Base-by-base conservation (phyloP, 1,139 yeast species). In the Tardiomyces depauwii region DNA sequence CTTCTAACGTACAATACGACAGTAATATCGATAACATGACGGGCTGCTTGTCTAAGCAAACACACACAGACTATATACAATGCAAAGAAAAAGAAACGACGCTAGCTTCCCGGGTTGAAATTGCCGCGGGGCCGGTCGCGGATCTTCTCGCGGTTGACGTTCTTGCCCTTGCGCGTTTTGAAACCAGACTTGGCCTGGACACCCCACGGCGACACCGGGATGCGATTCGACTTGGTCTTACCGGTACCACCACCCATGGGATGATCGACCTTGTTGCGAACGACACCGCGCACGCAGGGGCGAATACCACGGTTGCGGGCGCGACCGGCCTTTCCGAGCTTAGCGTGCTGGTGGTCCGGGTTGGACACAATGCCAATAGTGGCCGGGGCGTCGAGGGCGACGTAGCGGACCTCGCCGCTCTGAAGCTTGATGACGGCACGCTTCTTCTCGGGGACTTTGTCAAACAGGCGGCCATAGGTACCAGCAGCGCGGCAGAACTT, bases 241-340 rank as follows among this genome's bases (percentile, higher is more conserved):
- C 99, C 99, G 76, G 98, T 83, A 71, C 99, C 99, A 82, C 99
- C 99, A 75, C 99, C 99, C 61, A 88, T 93, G 55, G 99, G 99
- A 72, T 91, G 99, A 68, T 91, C 97, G 62, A 81, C 79, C 51
- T 94, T 93, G 69, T 91, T 91, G 96, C 87, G 87, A 45, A 98
- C 98, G 57, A 88, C 87, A 77, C 99, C 99, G 74, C 99, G 84
- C 39, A 88, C 96, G 46, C 83, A 78, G 33, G 99, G 98, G 66
- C 98, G 80, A 59, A 82, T 81, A 54, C 98, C 98, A 63, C 85
- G 72, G 74, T 88, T 83, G 65, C 99, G 82, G 46, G 82, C 73
- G 67, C 97, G 80, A 59, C 99, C 99, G 14, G 99, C 99, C 67
- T 93, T 91, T 76, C 99, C 98, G 70, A 88, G 76, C 47, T 86